Base-by-base conservation (phyloP, 441 rosid species). In the Kokia cookei region DNA sequence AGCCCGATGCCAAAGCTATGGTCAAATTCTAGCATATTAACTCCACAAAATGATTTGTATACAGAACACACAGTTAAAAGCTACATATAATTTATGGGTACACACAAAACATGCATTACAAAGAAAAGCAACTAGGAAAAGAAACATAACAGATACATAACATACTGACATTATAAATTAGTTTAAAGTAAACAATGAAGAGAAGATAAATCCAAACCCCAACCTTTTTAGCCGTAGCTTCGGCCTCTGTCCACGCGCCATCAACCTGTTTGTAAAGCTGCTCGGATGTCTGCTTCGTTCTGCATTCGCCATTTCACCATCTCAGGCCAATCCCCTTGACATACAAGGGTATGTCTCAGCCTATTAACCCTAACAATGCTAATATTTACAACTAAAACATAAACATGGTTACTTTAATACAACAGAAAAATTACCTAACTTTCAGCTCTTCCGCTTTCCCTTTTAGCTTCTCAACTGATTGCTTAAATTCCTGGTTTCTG, bases 221-320 rank as follows among this genome's bases (percentile, higher is more conserved):
- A 27, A 93, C 99, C 99, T 89, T 95, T 79, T 89, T 95, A 2
- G 91, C 98, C 12, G 96, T 88, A 65, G 89, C 87, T 86, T 93
- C 96, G 54, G 98, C 97, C 78, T 93, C 99, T 0, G 88, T 83
- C 99, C 98, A 93, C 69, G 68, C 92, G 48, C 90, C 91, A 78
- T 93, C 98, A 19, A 86, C 98, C 64, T 84, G 96, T 81, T 88
- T 91, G 85, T 90, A 91, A 19, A 93, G 87, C 91, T 91, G 80
- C 91, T 89, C 93, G 55, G 94, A 82, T 35, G 89, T 95, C 90
- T 93, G 90, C 88, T 91, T 95, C 4, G 97, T 90, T 90, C 98
- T 93, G 93, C 93, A 89, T 83, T 86, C 76, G 77, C 82, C 88
- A 90, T 81, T 85, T 83, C 84, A 90, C 80, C 89, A 84, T 84